Evolutionary conservation across 108 stramenopile species (phyloP).

Genomic region (Skeletonema tropicum): DNA sequence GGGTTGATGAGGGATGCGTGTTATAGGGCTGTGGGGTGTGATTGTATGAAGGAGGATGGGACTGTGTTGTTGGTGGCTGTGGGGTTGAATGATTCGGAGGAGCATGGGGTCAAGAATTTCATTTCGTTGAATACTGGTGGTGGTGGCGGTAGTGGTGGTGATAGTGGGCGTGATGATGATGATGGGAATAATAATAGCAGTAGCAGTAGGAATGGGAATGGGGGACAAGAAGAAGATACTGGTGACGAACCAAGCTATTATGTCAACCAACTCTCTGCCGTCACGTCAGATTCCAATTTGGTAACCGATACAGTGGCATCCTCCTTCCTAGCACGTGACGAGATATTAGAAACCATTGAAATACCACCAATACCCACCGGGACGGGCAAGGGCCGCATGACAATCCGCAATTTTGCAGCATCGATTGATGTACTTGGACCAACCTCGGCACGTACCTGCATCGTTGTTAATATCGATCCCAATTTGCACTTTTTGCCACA

Average conservation of each 20-base stretch:
- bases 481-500: slow-evolving; percentile 84
- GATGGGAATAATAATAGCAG: not conserved
- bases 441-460: slow-evolving; percentile 69
- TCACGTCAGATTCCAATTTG: not conserved
- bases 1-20: slow-evolving; percentile 76
- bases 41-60: slow-evolving; percentile 87
- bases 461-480: slow-evolving; percentile 92
- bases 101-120: slow-evolving; percentile 42
- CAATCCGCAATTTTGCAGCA: slow-evolving; percentile 73
- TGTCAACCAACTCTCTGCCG: not conserved
- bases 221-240: slow-evolving; percentile 4
- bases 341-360: slow-evolving; percentile 55
- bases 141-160: no score
- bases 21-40: slow-evolving; percentile 90
- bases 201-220: not conserved
- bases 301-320: slow-evolving; percentile 5
- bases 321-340: slow-evolving; percentile 57
- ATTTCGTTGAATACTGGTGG: not conserved
- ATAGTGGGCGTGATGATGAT: no score
- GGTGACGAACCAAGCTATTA: not conserved
- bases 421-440: slow-evolving; percentile 77
- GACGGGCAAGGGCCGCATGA: slow-evolving; percentile 80
- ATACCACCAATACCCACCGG: slow-evolving; percentile 74
- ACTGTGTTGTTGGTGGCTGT: slow-evolving; percentile 79
- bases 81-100: slow-evolving; percentile 67